Evolutionary conservation across 495 filamentous ascomycete genomes (phyloP).

Genomic region (Daldinia concentrica): DNA sequence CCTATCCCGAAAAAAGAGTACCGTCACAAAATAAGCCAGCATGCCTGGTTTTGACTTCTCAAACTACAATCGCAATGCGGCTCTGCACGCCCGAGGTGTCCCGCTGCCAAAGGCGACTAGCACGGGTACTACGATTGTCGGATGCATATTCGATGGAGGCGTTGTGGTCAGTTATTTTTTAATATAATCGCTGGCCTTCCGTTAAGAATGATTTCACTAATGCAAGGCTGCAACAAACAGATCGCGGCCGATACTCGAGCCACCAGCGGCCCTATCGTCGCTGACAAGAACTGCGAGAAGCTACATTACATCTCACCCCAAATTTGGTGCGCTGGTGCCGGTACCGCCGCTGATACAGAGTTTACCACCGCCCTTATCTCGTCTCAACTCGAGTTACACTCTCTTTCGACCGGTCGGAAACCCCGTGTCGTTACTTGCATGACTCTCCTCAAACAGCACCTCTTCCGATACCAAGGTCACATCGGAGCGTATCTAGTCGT

Average conservation of each 20-base stretch:
- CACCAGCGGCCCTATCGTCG: conserved; percentile 96
- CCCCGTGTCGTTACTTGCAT: conserved; percentile 98
- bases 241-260: conserved; percentile 98
- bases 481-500: conserved; percentile 99
- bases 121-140: conserved; percentile 99
- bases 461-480: conserved; percentile 97
- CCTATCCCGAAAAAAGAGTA: neutral
- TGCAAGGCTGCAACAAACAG: conserved; percentile 56
- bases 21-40: conserved; percentile 47
- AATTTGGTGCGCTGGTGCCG: conserved; percentile 99
- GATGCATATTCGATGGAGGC: conserved; percentile 94
- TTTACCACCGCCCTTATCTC: conserved; percentile 99
- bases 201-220: conserved; percentile 12
- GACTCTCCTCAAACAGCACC: conserved; percentile 99
- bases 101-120: conserved; percentile 97
- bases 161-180: conserved; percentile 74
- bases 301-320: conserved; percentile 98
- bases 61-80: conserved; percentile 98
- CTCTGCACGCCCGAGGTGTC: conserved; percentile 90
- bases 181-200: neutral
- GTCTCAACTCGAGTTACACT: conserved; percentile 96
- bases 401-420: conserved; percentile 92
- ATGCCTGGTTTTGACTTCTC: conserved; percentile 99
- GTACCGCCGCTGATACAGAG: conserved; percentile 98
- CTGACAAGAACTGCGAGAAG: conserved; percentile 99